Evolutionary conservation across 2,329 filamentous ascomycete species (phyloP).

Genomic region (Corinectria fuckeliana): DNA sequence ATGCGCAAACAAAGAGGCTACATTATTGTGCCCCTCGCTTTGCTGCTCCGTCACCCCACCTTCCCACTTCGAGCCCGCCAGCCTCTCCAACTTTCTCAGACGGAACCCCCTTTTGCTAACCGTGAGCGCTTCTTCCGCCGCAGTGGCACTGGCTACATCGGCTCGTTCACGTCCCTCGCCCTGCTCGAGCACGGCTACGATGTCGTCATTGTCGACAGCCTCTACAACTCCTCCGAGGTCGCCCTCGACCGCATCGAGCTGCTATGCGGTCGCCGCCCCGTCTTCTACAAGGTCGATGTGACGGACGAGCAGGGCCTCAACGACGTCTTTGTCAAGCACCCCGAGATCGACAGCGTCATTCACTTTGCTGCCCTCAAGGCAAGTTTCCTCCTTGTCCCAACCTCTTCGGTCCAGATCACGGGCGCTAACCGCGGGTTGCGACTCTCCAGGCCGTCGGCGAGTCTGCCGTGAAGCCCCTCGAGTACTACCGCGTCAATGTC

Average conservation of each 20-base stretch:
- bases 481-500: conserved; percentile 98
- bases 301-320: conserved; percentile 85
- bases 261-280: conserved; percentile 85
- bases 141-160: conserved; percentile 98
- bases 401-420: background rate
- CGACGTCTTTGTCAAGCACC: conserved; percentile 85
- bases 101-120: conserved; percentile 30
- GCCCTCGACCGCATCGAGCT: conserved; percentile 94
- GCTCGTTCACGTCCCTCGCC: conserved; percentile 92
- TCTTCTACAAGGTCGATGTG: conserved; percentile 86
- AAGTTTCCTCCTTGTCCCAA: conserved; percentile 34
- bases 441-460: conserved; percentile 85
- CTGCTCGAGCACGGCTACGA: conserved; percentile 95
- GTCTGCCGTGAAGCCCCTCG: conserved; percentile 89
- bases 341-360: conserved; percentile 96
- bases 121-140: conserved; percentile 15
- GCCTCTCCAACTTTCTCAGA: background rate
- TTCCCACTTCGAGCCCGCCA: background rate
- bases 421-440: conserved; percentile 17
- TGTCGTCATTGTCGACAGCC: conserved; percentile 93
- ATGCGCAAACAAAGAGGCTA: background rate
- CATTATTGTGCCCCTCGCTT: conserved; percentile 3
- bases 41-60: background rate
- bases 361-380: conserved; percentile 98
- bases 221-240: conserved; percentile 95